phyloP scores from a whole-genome alignment of 345 rosid species.

The Salix viminalis region DNA sequence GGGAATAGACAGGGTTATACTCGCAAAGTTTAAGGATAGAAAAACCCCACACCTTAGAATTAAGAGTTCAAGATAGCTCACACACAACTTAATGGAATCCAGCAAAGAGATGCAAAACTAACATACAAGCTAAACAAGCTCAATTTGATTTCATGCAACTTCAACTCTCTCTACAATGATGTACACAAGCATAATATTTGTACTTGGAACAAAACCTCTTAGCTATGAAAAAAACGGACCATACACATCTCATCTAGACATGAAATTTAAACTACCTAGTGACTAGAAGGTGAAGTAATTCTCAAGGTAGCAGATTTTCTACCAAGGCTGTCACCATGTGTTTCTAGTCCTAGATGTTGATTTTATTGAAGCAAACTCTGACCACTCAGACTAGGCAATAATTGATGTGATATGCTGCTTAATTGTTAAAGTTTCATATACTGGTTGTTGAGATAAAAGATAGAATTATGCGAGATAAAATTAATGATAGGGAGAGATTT shows the following conservation, averaged over 20 bases:
- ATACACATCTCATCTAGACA: not conserved
- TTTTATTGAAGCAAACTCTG: not conserved
- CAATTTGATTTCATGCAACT: not conserved
- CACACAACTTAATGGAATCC: not conserved
- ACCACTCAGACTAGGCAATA: not conserved
- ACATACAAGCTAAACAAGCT: not conserved
- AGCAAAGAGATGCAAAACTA: not conserved
- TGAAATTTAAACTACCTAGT: not conserved
- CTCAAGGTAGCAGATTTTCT: not conserved
- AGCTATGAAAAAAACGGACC: not conserved
- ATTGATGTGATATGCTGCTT: not conserved
- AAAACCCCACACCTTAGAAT: not conserved
- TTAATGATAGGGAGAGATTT: not conserved
- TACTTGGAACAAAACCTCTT: too few species aligned
- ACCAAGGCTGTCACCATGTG: not conserved
- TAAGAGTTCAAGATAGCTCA: not conserved
- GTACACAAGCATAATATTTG: too few species aligned
- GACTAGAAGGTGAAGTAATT: not conserved
- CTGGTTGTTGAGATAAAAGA: not conserved
- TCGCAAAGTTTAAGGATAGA: not conserved
- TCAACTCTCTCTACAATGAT: not conserved
- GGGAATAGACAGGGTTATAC: not conserved
- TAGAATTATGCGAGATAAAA: not conserved
- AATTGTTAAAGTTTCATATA: not conserved
- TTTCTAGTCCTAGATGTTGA: not conserved